Evolutionary conservation across 495 filamentous ascomycete genomes (phyloP), one percentile per base, ranked within the genome.

Genomic region (Annulohypoxylon stygium): DNA sequence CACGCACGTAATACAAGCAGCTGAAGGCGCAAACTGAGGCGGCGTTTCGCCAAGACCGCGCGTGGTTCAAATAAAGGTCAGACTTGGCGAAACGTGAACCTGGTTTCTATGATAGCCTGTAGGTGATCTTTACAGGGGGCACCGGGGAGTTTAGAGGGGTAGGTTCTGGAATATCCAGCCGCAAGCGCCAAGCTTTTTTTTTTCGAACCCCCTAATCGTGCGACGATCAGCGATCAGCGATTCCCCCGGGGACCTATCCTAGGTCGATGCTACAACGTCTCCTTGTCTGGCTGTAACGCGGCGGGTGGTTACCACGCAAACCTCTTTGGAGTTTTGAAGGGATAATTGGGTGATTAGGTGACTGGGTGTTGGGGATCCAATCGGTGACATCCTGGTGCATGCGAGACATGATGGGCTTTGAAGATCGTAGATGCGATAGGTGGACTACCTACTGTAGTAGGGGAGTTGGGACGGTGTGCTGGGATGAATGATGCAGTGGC

Each of bases 11-110:
- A 51, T 9, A 5, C 18, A 4, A 23, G 18, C 18, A 30, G 25
- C 20, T 33, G 25, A 33, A 23, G 23, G 10, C n/a, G 7, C 47
- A 20, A 54, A 23, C 51, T 14, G 51, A 39, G 36, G 36, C 36
- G 30, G 61, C 61, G 59, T 53, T 23, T 71, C 69, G 71, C 71
- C 71, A 74, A 74, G 71, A 62, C 61, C 12, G 51, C 30, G 37
- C 61, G 66, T 61, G 66, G 71, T 74, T 65, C 66, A 70, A 74
- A 74, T 74, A 74, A 74, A 60, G 61, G 60, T 69, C 50, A 12
- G 59, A 36, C 58, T 36, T 20, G 51, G 61, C 41, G 12, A 47
- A 37, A 43, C 12, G 4, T 30, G 39, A 43, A 43, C 39, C 39
- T n/a, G 10, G 39, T 11, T 14, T 14, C 14, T 23, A 23, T 23